Conservation (phyloP, 768 basidiomycete genomes). For the Pleurotus platypus region DNA sequence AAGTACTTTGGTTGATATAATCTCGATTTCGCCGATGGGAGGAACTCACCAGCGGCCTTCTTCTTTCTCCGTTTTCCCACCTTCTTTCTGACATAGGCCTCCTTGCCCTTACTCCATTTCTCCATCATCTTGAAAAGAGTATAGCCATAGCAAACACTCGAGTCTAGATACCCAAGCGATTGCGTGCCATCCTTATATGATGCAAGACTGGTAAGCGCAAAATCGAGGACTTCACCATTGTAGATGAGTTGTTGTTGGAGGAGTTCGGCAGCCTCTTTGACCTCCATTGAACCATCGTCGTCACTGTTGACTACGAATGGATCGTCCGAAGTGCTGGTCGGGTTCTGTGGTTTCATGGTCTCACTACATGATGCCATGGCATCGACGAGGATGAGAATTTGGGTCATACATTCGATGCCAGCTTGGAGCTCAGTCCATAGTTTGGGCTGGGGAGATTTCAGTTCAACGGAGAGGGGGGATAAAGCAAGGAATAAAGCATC, state of each 20-base stretch:
- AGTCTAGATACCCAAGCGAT: constrained; percentile 78
- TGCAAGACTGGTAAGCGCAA: constrained; percentile 73
- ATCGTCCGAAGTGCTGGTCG: neutral
- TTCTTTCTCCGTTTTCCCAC: constrained; percentile 50
- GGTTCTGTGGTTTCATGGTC: constrained; percentile 32
- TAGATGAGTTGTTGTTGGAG: constrained; percentile 92
- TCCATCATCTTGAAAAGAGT: constrained; percentile 88
- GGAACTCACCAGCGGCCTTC: constrained; percentile 37
- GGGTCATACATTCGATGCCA: constrained; percentile 90
- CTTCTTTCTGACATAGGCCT: constrained; percentile 73
- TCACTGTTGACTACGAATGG: constrained; percentile 12
- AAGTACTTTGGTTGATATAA: neutral
- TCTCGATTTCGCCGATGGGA: constrained; percentile 1
- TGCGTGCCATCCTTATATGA: constrained; percentile 81
- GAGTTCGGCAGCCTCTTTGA: constrained; percentile 74
- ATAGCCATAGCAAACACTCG: constrained; percentile 81
- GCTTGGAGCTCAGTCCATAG: constrained; percentile 93
- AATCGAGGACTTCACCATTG: constrained; percentile 91
- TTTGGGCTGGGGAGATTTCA: constrained; percentile 61
- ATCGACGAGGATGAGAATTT: constrained; percentile 87
- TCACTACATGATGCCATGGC: constrained; percentile 58
- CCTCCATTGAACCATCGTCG: constrained; percentile 10
- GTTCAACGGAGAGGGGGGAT: constrained; percentile 3
- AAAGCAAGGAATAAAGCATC: constrained; percentile 7
- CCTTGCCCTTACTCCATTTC: constrained; percentile 72